These are phyloP conservation scores for Phoma sp. DNA, from an alignment of 2,329 filamentous ascomycete species.

Conservation along the genomic window DNA sequence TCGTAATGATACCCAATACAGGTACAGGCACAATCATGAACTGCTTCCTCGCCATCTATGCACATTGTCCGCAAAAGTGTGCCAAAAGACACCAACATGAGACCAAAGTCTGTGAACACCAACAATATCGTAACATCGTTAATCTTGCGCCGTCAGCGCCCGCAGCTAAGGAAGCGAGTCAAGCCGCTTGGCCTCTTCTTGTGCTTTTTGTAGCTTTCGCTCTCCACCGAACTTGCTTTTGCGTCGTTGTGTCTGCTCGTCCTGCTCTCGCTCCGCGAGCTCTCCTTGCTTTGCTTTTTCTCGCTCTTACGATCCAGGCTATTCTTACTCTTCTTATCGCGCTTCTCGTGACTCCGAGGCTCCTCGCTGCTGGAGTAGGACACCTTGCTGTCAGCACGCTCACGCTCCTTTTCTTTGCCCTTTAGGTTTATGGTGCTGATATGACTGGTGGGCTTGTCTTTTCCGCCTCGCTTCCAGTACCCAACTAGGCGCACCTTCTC, in stretches of 20 bases:
- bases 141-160: conserved; percentile 12
- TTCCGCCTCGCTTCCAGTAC: conserved; percentile 27
- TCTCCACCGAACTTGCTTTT: conserved; percentile 12
- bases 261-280: conserved; percentile 8
- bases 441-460: conserved; percentile 4
- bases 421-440: conserved; percentile 1
- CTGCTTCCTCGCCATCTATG: neutral
- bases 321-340: conserved; percentile 20
- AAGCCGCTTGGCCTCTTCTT: conserved; percentile 35
- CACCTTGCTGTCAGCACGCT: conserved; percentile 14
- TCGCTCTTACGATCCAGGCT: conserved; percentile 19
- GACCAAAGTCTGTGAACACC: conserved; percentile 3
- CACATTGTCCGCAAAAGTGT: conserved; percentile 2
- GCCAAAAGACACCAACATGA: neutral
- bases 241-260: conserved; percentile 2
- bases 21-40: conserved; percentile 1
- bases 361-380: conserved; percentile 10
- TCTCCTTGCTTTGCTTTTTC: conserved; percentile 20
- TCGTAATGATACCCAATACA: conserved; percentile 4
- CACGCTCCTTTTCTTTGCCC: conserved; percentile 13
- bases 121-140: neutral
- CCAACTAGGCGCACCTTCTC: conserved; percentile 38
- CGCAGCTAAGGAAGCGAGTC: conserved; percentile 43
- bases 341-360: conserved; percentile 11
- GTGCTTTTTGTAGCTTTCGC: conserved; percentile 26